These are phyloP conservation scores for Aspergillus proliferans DNA, from an alignment of 2,329 filamentous ascomycete genomes.

Conservation along the genomic window DNA sequence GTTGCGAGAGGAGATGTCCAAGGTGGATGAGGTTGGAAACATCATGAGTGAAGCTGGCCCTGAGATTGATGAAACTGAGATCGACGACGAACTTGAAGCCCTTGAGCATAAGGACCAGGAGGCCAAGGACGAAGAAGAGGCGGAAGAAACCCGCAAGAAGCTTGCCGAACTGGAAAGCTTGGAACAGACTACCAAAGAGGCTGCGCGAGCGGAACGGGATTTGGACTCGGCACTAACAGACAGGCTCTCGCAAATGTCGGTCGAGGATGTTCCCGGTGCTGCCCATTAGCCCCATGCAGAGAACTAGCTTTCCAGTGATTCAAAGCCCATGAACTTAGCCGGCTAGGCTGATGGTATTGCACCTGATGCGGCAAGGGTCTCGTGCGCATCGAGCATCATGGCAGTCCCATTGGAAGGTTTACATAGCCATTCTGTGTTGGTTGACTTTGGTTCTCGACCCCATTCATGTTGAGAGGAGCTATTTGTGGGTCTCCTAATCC, in stretches of 20 bases:
- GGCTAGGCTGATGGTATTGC: background rate
- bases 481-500: slow-evolving; percentile 1
- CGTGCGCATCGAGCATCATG: background rate
- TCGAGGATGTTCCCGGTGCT: slow-evolving; percentile 24
- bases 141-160: slow-evolving; percentile 41
- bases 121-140: slow-evolving; percentile 44
- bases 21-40: slow-evolving; percentile 73
- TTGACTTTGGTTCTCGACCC: slow-evolving; percentile 3
- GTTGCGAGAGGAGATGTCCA: slow-evolving; percentile 71
- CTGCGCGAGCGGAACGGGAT: slow-evolving; percentile 25
- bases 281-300: background rate
- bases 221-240: slow-evolving; percentile 31
- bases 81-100: slow-evolving; percentile 79
- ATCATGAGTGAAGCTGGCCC: slow-evolving; percentile 62
- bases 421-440: background rate
- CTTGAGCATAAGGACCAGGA: slow-evolving; percentile 58
- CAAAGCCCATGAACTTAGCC: background rate
- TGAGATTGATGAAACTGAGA: slow-evolving; percentile 68
- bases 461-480: slow-evolving; percentile 1
- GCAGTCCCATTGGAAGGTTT: background rate
- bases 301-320: background rate
- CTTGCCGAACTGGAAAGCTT: slow-evolving; percentile 45
- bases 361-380: background rate
- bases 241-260: slow-evolving; percentile 37
- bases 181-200: slow-evolving; percentile 37